These are phyloP conservation scores for Kentomonas sorsogonicus DNA, from an alignment of 208 protist species.

Conservation along the genomic window DNA sequence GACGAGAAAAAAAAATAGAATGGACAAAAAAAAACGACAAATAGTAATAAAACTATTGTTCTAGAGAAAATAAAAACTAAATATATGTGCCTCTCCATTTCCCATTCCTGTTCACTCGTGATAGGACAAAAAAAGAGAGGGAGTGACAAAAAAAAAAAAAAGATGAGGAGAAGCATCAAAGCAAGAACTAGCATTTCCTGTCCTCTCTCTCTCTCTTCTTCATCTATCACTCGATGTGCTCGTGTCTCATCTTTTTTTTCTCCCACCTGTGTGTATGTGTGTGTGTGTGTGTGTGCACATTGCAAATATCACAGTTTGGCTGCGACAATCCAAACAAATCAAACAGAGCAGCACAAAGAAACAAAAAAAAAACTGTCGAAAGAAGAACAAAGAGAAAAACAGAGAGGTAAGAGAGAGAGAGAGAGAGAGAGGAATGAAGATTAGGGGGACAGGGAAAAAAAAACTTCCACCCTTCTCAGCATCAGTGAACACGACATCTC, in stretches of 20 bases:
- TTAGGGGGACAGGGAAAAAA: neutral
- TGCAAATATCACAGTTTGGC: no score
- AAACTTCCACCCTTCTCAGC: neutral
- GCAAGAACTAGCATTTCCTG: no score
- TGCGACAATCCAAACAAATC: no score
- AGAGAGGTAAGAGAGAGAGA: slow-evolving; percentile 1
- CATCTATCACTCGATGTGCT: no score
- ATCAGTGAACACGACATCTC: neutral
- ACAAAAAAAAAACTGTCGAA: neutral
- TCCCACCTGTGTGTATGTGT: no score
- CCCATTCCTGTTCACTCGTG: neutral
- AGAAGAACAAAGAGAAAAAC: neutral
- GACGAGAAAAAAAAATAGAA: neutral
- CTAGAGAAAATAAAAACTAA: neutral
- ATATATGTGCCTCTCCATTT: neutral
- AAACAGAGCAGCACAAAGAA: no score
- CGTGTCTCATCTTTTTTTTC: no score
- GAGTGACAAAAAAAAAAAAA: neutral
- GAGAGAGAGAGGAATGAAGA: slow-evolving; percentile 3
- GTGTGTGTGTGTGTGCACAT: no score
- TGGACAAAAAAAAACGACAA: neutral
- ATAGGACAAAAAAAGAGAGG: neutral
- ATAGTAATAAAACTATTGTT: neutral
- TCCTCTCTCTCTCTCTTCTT: no score
- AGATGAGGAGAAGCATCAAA: neutral